These are phyloP conservation scores for Globisporangium solare DNA, from an alignment of 352 stramenopile species.

Conservation along the genomic window DNA sequence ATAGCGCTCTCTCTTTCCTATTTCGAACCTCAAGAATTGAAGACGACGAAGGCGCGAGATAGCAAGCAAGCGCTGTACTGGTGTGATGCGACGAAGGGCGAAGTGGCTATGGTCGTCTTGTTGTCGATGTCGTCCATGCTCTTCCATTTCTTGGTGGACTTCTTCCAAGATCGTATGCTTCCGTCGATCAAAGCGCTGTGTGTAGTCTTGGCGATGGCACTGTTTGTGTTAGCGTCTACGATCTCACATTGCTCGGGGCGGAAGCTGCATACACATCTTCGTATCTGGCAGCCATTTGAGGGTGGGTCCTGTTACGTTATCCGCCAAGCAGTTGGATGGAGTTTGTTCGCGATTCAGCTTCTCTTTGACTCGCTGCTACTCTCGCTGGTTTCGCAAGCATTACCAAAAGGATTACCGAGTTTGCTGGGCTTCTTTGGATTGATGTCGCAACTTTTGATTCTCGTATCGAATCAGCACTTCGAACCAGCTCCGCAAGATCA, in stretches of 20 bases:
- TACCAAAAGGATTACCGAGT: conserved; percentile 26
- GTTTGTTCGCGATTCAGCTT: conserved; percentile 38
- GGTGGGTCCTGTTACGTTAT: conserved; percentile 39
- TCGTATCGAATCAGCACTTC: conserved; percentile 38
- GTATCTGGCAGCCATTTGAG: conserved; percentile 45
- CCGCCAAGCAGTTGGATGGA: conserved; percentile 50
- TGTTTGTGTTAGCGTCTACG: conserved; percentile 27
- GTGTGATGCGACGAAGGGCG: conserved; percentile 15
- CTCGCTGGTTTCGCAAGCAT: conserved; percentile 18
- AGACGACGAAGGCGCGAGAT: neutral
- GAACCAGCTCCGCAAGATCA: conserved; percentile 2
- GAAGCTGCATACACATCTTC: conserved; percentile 23
- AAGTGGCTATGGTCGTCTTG: conserved; percentile 37
- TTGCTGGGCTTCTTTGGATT: conserved; percentile 28
- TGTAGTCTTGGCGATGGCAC: conserved; percentile 20
- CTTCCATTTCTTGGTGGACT: conserved; percentile 33
- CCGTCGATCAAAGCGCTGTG: conserved; percentile 11
- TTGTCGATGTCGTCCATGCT: conserved; percentile 32
- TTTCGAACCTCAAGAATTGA: conserved; percentile 16
- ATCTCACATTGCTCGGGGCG: conserved; percentile 29
- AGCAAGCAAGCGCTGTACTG: neutral
- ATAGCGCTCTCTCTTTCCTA: conserved; percentile 34
- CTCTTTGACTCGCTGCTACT: conserved; percentile 46
- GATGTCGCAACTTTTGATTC: conserved; percentile 29
- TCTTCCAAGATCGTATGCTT: conserved; percentile 22